Percentiles rank a stretch among this genome's conserved stretches.
phyloP scores from a whole-genome alignment of 345 rosid genomes.

The Melaleuca quinquenervia region DNA sequence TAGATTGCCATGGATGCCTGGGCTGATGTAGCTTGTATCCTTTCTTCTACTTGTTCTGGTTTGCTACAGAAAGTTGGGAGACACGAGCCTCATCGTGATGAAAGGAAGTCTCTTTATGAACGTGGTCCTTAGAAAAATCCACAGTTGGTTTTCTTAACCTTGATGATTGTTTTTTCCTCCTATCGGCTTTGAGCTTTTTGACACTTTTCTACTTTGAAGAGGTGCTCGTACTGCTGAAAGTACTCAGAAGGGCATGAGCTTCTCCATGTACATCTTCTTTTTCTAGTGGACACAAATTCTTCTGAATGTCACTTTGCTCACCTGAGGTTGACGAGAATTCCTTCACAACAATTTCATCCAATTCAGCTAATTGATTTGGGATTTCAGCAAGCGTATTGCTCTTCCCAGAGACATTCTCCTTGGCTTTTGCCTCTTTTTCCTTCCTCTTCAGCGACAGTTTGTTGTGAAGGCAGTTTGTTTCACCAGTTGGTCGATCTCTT shows the following conservation, averaged over 20 bases:
- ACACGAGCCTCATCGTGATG: not conserved
- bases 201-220: too few species aligned
- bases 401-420: not conserved
- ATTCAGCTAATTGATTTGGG: not conserved
- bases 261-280: not conserved
- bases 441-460: too few species aligned
- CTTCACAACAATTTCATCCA: not conserved
- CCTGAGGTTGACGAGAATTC: not conserved
- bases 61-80: not conserved
- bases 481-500: too few species aligned
- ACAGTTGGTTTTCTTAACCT: too few species aligned
- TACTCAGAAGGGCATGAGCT: not conserved
- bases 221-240: too few species aligned
- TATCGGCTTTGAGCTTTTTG: too few species aligned
- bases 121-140: too few species aligned
- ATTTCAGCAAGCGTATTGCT: not conserved
- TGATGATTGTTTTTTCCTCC: too few species aligned
- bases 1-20: not conserved
- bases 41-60: not conserved
- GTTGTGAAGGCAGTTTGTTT: too few species aligned
- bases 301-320: not conserved
- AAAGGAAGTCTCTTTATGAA: not conserved
- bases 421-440: not conserved
- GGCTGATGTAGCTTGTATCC: not conserved
- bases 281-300: not conserved